These are phyloP conservation scores for Backusella luteola DNA, from an alignment of 192 early-diverging fungal species.

Conservation along the genomic window DNA sequence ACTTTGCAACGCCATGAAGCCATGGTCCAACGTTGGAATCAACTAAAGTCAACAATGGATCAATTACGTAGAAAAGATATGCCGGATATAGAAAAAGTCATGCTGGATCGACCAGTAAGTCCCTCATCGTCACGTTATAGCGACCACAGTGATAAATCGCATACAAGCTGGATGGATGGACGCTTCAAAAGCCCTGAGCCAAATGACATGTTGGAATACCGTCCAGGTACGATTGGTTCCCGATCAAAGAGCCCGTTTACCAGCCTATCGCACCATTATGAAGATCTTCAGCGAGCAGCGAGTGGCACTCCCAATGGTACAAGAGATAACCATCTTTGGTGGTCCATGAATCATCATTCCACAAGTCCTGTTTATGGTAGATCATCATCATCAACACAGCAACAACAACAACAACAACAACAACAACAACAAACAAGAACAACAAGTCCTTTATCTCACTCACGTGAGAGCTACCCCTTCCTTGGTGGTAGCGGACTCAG, in stretches of 20 bases:
- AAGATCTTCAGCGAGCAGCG: constrained; percentile 13
- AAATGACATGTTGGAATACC: background rate
- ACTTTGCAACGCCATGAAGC: constrained; percentile 44
- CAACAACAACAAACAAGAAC: constrained; percentile 12
- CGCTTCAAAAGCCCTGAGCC: constrained; percentile 34
- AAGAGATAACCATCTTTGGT: constrained; percentile 20
- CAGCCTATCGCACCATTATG: constrained; percentile 12
- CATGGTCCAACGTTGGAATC: constrained; percentile 53
- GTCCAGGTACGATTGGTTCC: background rate
- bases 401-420: constrained; percentile 10
- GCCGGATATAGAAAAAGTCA: constrained; percentile 30
- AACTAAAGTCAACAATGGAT: constrained; percentile 37
- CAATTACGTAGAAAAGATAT: constrained; percentile 30
- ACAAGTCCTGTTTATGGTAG: constrained; percentile 28
- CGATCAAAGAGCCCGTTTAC: constrained; percentile 22
- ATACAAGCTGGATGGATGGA: constrained; percentile 14
- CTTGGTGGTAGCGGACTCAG: constrained; percentile 4
- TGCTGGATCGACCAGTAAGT: constrained; percentile 28
- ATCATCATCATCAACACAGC: background rate
- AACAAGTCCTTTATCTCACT: constrained; percentile 10
- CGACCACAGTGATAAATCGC: constrained; percentile 27
- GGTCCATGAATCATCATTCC: constrained; percentile 8
- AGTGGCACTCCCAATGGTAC: constrained; percentile 19
- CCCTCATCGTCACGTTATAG: constrained; percentile 35
- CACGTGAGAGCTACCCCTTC: background rate